Percentiles rank a stretch among this genome's conserved stretches.
These are phyloP conservation scores for Colletotrichum spaethianum DNA, from an alignment of 2,329 filamentous ascomycete species.

Conservation along the genomic window DNA sequence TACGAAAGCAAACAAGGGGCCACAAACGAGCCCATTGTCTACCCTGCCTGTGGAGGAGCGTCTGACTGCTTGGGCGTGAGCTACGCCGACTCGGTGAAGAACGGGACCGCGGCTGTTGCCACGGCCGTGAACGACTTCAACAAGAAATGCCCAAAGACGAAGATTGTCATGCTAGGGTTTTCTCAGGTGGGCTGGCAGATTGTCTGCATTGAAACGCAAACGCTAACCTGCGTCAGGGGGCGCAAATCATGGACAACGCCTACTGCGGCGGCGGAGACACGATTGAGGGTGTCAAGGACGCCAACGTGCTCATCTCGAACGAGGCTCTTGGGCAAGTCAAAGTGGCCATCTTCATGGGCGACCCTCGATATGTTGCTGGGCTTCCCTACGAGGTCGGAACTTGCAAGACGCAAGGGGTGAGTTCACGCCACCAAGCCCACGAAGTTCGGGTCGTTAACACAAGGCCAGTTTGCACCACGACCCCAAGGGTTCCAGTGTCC, in stretches of 20 bases:
- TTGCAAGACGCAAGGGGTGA: constrained; percentile 69
- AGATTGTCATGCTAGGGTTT: constrained; percentile 74
- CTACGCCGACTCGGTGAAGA: constrained; percentile 71
- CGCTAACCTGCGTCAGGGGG: constrained; percentile 58
- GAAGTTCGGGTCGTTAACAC: background rate
- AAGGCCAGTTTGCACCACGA: constrained; percentile 67
- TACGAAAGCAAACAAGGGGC: constrained; percentile 62
- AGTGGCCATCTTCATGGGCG: constrained; percentile 76
- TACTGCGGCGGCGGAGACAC: constrained; percentile 71
- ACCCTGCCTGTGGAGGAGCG: constrained; percentile 76
- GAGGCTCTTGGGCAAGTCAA: constrained; percentile 69
- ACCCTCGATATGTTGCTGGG: constrained; percentile 70
- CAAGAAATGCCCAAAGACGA: constrained; percentile 67
- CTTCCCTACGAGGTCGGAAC: constrained; percentile 73
- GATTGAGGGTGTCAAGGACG: constrained; percentile 59
- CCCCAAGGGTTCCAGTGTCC: constrained; percentile 68
- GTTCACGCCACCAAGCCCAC: constrained; percentile 44
- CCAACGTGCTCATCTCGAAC: constrained; percentile 58
- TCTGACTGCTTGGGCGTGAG: constrained; percentile 69
- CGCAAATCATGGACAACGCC: constrained; percentile 75
- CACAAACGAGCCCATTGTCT: constrained; percentile 68
- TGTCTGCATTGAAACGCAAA: background rate
- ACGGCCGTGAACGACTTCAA: constrained; percentile 72
- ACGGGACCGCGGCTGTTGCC: constrained; percentile 72
- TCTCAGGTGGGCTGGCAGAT: constrained; percentile 63